Percentiles rank a stretch among this genome's conserved stretches.
Conservation (phyloP, 2,329 filamentous ascomycete species). For the Epichloe aotearoae region DNA sequence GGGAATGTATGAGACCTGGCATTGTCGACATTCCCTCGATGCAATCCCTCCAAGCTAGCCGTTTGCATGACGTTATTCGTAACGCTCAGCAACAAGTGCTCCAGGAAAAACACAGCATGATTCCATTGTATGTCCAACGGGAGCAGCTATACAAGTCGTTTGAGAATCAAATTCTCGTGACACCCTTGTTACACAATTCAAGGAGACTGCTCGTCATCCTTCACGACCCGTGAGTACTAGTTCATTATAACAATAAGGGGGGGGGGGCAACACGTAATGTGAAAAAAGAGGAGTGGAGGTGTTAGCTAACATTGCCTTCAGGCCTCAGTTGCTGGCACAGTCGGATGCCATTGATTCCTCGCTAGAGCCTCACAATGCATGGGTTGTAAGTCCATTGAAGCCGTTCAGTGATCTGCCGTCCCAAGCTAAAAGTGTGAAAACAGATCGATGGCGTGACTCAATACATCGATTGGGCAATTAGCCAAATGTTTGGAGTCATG, state of each 20-base stretch:
- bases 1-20: constrained; percentile 74
- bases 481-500: constrained; percentile 69
- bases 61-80: constrained; percentile 70
- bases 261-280: not conserved
- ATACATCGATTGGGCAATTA: constrained; percentile 73
- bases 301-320: constrained; percentile 4
- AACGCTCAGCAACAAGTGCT: constrained; percentile 61
- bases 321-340: constrained; percentile 57
- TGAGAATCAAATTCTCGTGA: constrained; percentile 75
- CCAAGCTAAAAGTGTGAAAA: constrained; percentile 13
- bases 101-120: constrained; percentile 62
- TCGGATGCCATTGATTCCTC: constrained; percentile 57
- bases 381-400: constrained; percentile 51
- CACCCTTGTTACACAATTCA: constrained; percentile 52
- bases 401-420: not conserved
- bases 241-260: not conserved
- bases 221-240: constrained; percentile 66
- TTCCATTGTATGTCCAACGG: constrained; percentile 66
- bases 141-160: constrained; percentile 62
- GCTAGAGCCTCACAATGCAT: constrained; percentile 73
- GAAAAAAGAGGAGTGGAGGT: not conserved
- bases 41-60: constrained; percentile 39
- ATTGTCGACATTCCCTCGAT: constrained; percentile 41
- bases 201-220: constrained; percentile 71
- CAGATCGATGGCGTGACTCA: constrained; percentile 69